Conservation (phyloP, 2,329 filamentous ascomycete species). For the Proliferodiscus dingleyae region DNA sequence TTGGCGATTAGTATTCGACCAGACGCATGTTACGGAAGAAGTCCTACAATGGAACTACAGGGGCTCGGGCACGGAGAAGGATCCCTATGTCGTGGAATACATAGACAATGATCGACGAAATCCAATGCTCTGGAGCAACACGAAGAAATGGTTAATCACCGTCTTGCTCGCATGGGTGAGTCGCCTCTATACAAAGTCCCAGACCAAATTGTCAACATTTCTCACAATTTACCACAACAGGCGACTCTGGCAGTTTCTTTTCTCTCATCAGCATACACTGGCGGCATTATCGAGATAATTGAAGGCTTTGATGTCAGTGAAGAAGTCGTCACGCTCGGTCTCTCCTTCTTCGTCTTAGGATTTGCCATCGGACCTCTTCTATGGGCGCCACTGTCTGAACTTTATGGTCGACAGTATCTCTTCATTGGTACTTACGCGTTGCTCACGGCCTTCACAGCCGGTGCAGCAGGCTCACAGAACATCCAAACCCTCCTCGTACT, state of each 20-base stretch:
- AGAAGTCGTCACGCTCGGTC: conserved; percentile 38
- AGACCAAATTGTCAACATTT: conserved; percentile 32
- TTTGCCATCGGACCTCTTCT: conserved; percentile 40
- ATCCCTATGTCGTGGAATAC: conserved; percentile 40
- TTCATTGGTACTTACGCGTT: conserved; percentile 52
- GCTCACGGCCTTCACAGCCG: conserved; percentile 60
- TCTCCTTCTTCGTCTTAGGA: conserved; percentile 41
- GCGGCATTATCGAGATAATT: conserved; percentile 34
- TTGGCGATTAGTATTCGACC: conserved; percentile 41
- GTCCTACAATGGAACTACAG: conserved; percentile 38
- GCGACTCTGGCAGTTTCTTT: conserved; percentile 40
- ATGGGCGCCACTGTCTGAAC: conserved; percentile 38
- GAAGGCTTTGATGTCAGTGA: conserved; percentile 30
- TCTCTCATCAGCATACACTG: conserved; percentile 38
- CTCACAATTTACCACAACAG: conserved; percentile 31
- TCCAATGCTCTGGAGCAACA: conserved; percentile 33
- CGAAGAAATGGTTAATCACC: conserved; percentile 38
- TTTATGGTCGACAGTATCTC: conserved; percentile 56
- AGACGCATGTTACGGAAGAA: conserved; percentile 41
- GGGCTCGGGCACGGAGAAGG: conserved; percentile 37
- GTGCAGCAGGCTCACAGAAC: conserved; percentile 50
- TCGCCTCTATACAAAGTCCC: conserved; percentile 40
- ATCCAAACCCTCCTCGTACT: conserved; percentile 59
- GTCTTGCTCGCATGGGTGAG: conserved; percentile 37
- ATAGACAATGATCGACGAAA: conserved; percentile 39